phyloP scores from a whole-genome alignment of 331 rosid genomes.

The Malus hybrid region DNA sequence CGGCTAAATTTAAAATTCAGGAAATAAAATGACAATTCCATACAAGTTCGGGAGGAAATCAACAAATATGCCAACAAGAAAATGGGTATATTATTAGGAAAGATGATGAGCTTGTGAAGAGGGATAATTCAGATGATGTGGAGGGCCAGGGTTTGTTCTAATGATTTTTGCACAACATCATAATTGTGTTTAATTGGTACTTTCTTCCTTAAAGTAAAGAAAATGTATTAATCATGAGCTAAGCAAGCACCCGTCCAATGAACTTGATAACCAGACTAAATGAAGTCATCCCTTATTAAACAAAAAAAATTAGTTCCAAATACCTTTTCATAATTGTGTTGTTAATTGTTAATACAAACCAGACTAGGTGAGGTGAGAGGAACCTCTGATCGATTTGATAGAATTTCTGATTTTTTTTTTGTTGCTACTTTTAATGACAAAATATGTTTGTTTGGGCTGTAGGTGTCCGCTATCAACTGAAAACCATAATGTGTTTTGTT shows the following conservation, averaged over 20 bases:
- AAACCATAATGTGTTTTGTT: background rate
- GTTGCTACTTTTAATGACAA: background rate
- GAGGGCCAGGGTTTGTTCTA: slow-evolving; percentile 13
- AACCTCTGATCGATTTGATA: background rate
- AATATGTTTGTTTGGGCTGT: background rate
- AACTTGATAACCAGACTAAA: slow-evolving; percentile 3
- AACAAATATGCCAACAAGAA: background rate
- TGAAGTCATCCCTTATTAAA: slow-evolving; percentile 4
- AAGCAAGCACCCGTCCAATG: slow-evolving; percentile 14
- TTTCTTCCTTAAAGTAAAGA: slow-evolving; percentile 19
- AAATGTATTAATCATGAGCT: slow-evolving; percentile 19
- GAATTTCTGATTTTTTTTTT: background rate
- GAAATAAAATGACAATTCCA: no score
- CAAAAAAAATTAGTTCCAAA: slow-evolving; percentile 1
- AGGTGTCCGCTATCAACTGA: background rate
- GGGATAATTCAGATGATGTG: background rate
- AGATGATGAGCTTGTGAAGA: background rate
- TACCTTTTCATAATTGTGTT: slow-evolving; percentile 1
- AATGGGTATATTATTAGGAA: background rate
- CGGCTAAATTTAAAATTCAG: no score
- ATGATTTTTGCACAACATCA: slow-evolving; percentile 24
- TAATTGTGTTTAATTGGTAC: slow-evolving; percentile 32
- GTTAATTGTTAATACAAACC: background rate
- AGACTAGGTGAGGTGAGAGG: background rate
- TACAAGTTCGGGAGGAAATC: no score